A percentile compares a stretch with the other conserved stretches of the same genome.
phyloP scores from a whole-genome alignment of 495 filamentous ascomycete genomes.

The Aspergillus saccharolyticus region DNA sequence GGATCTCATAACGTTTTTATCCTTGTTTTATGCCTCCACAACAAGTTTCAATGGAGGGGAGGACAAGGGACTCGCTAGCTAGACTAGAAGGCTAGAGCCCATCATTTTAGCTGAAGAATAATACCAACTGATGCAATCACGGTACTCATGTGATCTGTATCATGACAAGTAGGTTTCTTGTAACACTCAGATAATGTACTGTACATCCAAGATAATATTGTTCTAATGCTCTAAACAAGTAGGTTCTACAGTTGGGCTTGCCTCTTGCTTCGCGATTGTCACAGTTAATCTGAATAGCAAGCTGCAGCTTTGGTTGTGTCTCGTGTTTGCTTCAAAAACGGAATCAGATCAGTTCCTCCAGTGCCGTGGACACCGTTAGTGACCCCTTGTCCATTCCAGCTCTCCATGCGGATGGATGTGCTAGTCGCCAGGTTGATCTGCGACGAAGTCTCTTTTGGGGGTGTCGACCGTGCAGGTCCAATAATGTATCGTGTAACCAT shows the following conservation, averaged over 20 bases:
- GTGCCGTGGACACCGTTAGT: slow-evolving; percentile 62
- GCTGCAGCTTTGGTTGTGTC: slow-evolving; percentile 64
- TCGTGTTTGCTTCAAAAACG: slow-evolving; percentile 84
- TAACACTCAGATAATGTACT: no score
- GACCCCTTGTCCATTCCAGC: slow-evolving; percentile 13
- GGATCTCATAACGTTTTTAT: no score
- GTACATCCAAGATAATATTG: neutral
- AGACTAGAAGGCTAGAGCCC: no score
- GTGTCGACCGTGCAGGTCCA: slow-evolving; percentile 36
- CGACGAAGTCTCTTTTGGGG: slow-evolving; percentile 11
- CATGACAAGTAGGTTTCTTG: no score
- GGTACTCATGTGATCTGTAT: no score
- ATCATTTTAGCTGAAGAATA: no score
- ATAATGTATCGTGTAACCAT: slow-evolving; percentile 95
- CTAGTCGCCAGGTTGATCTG: slow-evolving; percentile 30
- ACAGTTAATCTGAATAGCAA: slow-evolving; percentile 17
- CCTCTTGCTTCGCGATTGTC: neutral
- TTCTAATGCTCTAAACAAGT: neutral
- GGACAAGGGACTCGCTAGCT: no score
- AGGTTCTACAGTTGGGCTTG: neutral
- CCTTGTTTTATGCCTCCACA: no score
- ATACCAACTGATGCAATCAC: no score
- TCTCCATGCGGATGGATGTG: slow-evolving; percentile 23
- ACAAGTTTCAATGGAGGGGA: no score
- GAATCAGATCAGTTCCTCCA: slow-evolving; percentile 83